Conservation (phyloP, 2,329 filamentous ascomycete genomes). For the Colletotrichum graminicola region DNA sequence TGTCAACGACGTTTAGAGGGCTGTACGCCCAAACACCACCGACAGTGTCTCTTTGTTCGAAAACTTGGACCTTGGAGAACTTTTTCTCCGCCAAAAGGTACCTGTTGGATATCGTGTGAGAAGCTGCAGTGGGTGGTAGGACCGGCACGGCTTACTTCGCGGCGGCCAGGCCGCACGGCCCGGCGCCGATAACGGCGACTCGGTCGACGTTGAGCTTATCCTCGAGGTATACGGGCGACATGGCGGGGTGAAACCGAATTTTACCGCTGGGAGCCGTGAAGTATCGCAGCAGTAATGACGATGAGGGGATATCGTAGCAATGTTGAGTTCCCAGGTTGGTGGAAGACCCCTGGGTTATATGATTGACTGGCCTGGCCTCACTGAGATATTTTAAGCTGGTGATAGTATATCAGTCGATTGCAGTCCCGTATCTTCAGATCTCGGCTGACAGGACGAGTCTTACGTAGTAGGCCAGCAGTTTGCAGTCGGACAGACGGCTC, state of each 20-base stretch:
- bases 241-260: conserved; percentile 14
- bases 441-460: neutral
- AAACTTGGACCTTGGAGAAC: conserved; percentile 75
- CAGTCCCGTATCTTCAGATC: conserved; percentile 18
- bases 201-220: conserved; percentile 53
- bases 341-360: conserved; percentile 18
- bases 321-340: neutral
- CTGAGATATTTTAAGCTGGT: neutral
- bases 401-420: conserved; percentile 24
- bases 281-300: neutral
- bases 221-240: conserved; percentile 43
- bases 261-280: neutral
- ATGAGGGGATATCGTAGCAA: neutral
- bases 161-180: conserved; percentile 75
- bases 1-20: conserved; percentile 41
- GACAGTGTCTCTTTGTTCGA: conserved; percentile 74
- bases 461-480: neutral
- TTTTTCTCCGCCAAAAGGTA: conserved; percentile 73
- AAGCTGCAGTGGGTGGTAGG: neutral
- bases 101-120: conserved; percentile 57
- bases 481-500: conserved; percentile 22
- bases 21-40: conserved; percentile 83
- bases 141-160: conserved; percentile 52
- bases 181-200: conserved; percentile 80
- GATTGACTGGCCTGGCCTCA: neutral